A percentile compares a stretch with the other conserved stretches of the same genome.
Evolutionary conservation across 768 basidiomycete species (phyloP).

Genomic region (Macrolepiota albuminosa): DNA sequence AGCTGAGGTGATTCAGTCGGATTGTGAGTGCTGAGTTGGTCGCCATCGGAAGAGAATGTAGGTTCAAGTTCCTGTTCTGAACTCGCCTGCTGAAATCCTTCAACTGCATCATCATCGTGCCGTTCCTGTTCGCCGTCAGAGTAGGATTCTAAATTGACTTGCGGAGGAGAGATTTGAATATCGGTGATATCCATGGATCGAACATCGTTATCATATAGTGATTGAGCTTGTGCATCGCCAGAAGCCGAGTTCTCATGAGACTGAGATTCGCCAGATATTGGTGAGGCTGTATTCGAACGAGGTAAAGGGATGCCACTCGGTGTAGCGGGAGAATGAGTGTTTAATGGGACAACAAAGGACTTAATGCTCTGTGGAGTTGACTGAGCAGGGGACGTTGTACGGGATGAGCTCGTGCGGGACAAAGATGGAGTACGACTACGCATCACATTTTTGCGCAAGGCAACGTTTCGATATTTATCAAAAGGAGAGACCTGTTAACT

Average conservation of each 20-base stretch:
- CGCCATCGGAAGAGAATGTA: slow-evolving; percentile 71
- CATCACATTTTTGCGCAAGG: slow-evolving; percentile 45
- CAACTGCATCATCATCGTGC: slow-evolving; percentile 13
- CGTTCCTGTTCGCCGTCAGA: slow-evolving; percentile 8
- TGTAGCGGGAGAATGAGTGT: slow-evolving; percentile 42
- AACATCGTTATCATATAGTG: slow-evolving; percentile 28
- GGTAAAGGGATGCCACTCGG: slow-evolving; percentile 47
- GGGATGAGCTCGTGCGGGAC: slow-evolving; percentile 55
- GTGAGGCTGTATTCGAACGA: slow-evolving; percentile 45
- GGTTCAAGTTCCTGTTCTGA: slow-evolving; percentile 40
- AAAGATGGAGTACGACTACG: slow-evolving; percentile 64
- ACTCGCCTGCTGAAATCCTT: slow-evolving; percentile 14
- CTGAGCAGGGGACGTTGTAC: slow-evolving; percentile 54
- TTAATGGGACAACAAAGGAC: slow-evolving; percentile 37
- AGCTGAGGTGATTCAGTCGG: slow-evolving; percentile 21
- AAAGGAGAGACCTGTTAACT: slow-evolving; percentile 52
- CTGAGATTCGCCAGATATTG: slow-evolving; percentile 29
- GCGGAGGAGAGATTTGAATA: slow-evolving; percentile 40
- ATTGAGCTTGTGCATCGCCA: slow-evolving; percentile 22
- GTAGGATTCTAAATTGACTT: slow-evolving; percentile 15
- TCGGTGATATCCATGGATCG: slow-evolving; percentile 53
- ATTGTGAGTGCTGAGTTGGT: slow-evolving; percentile 29
- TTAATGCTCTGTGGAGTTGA: slow-evolving; percentile 59
- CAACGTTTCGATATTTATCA: slow-evolving; percentile 61
- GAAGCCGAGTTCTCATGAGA: slow-evolving; percentile 17